Conservation (phyloP, 2,329 filamentous ascomycete genomes). For the Botrytis deweyae region DNA sequence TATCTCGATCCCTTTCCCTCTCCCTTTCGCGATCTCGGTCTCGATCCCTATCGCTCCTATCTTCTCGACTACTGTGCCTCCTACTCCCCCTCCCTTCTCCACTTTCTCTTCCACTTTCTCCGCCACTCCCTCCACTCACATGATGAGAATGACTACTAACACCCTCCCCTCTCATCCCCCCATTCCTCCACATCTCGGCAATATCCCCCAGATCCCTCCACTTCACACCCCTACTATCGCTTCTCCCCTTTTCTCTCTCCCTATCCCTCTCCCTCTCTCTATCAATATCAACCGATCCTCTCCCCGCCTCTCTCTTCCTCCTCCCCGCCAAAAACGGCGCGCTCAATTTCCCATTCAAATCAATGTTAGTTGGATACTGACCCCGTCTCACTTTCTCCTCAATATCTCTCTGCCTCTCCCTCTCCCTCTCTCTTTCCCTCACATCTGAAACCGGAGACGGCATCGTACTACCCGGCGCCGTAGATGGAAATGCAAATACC, state of each 20-base stretch:
- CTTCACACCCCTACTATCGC: constrained; percentile 15
- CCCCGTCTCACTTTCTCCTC: constrained; percentile 30
- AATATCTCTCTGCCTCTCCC: constrained; percentile 32
- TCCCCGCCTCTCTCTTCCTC: constrained; percentile 32
- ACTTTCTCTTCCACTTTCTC: constrained; percentile 20
- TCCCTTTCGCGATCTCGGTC: constrained; percentile 13
- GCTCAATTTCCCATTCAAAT: constrained; percentile 36
- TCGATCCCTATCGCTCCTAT: constrained; percentile 24
- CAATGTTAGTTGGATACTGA: constrained; percentile 34
- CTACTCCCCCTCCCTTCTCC: constrained; percentile 23
- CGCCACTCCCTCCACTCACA: constrained; percentile 20
- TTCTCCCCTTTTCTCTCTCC: constrained; percentile 38
- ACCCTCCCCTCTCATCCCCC: constrained; percentile 23
- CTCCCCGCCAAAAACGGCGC: constrained; percentile 39
- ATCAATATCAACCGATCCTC: constrained; percentile 35
- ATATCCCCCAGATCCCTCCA: constrained; percentile 22
- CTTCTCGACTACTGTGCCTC: constrained; percentile 26
- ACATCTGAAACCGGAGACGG: constrained; percentile 17
- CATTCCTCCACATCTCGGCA: constrained; percentile 24
- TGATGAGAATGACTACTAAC: constrained; percentile 15
- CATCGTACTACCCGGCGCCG: constrained; percentile 9
- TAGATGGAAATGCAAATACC: constrained; percentile 3
- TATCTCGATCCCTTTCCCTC: not conserved
- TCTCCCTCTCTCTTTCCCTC: constrained; percentile 32
- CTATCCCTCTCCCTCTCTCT: constrained; percentile 33